Base-by-base conservation (phyloP, 225 moss, liverwort and hornwort genomes). In the Polytrichum formosum region DNA sequence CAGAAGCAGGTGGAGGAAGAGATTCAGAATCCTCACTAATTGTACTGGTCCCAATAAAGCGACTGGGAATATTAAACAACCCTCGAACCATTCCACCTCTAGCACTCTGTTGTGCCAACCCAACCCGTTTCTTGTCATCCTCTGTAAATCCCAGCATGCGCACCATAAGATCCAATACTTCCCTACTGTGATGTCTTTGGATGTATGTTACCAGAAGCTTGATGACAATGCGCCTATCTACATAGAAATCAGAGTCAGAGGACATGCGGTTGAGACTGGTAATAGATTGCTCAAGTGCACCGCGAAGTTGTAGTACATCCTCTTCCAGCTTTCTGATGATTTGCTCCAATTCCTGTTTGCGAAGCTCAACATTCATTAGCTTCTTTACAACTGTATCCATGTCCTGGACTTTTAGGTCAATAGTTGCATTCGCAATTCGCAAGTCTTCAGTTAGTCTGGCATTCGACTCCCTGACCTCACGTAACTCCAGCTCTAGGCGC, bases 181-280 rank as follows among this genome's bases (percentile, higher is more conserved):
- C 98, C 89, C 77, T 90, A 76, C 94, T 99, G 79, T 99, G 92
- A 73, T 99, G 92, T 76, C 87, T 90, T 77, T 99, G 94, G 56
- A 99, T 92, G 80, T 99, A 99, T 2, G 98, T 99, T 10, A 99
- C 98, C 71, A 99, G 85, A 63, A 99, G 91, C 76, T 99, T 99
- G 73, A 99, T 91, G 70, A 99, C 98, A 70, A 99, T 92, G 70
- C 98, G 92, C 96, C 96, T 93, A 81, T 99, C 98, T 21, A 99
- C 98, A 79, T 85, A 83, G 73, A 85, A 82, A 80, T 99, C 94
- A 5, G 98, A 99, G 81, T 99, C 98, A 69, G 92, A 92, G 23
- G 98, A 99, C 81, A 99, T 82, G 73, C 80, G 88, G 66, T 99
- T 99, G 73, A 99, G 92, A 64, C 82, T 88, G 64, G 92, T 91